Conservation (phyloP, 164 flowering plant species). For the Pachysandra terminalis region DNA sequence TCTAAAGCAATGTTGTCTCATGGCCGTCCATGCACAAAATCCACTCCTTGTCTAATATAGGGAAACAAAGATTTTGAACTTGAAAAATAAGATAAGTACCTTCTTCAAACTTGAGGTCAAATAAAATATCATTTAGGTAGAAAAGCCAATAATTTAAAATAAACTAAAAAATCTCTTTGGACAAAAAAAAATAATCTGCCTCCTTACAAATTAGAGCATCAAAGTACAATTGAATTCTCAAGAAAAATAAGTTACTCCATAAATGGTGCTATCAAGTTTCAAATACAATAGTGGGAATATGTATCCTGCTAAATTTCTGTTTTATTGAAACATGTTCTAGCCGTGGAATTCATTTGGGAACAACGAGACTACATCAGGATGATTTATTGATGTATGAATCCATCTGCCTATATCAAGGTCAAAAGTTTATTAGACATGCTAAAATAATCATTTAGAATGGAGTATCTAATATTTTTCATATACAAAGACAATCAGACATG, state of each 20-base stretch:
- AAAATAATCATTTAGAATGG: not conserved
- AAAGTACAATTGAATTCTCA: not conserved
- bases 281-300: not conserved
- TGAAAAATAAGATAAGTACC: not conserved
- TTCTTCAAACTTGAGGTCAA: not conserved
- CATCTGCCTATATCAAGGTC: not conserved
- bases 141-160: not conserved
- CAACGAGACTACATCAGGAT: not conserved
- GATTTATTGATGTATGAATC: not conserved
- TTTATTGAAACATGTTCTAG: no score
- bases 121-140: no score
- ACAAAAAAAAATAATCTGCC: not conserved
- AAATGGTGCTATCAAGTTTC: not conserved
- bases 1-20: slow-evolving; percentile 54
- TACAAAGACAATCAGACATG: not conserved
- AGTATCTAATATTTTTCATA: not conserved
- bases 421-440: not conserved
- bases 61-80: not conserved
- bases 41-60: slow-evolving; percentile 53
- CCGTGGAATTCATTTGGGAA: not conserved
- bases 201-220: not conserved
- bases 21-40: slow-evolving; percentile 60
- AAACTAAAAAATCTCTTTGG: no score
- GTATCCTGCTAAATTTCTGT: not conserved
- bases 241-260: not conserved